phyloP scores from a whole-genome alignment of 2,329 filamentous ascomycete species.

The Coniella vitis region DNA sequence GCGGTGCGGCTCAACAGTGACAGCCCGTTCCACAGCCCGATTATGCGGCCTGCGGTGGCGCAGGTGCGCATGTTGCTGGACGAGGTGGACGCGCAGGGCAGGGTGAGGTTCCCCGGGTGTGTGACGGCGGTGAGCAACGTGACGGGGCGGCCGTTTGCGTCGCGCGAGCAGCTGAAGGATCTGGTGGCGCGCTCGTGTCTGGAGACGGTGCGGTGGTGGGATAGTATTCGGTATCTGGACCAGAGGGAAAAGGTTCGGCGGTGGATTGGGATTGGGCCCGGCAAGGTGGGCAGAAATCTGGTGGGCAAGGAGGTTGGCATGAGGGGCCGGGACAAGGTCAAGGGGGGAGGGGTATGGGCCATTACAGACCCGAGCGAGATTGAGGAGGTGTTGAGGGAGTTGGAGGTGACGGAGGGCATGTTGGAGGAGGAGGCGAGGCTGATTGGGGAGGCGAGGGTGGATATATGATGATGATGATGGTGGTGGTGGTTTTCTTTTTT shows the following conservation, averaged over 20 bases:
- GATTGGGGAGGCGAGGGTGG: slow-evolving; percentile 9
- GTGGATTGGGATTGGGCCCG: slow-evolving; percentile 89
- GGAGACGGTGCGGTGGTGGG: slow-evolving; percentile 94
- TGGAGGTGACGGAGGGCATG: slow-evolving; percentile 57
- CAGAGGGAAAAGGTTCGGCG: slow-evolving; percentile 72
- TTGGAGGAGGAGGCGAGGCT: slow-evolving; percentile 39
- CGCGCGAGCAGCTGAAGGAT: slow-evolving; percentile 68
- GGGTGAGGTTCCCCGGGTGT: slow-evolving; percentile 66
- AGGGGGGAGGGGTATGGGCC: slow-evolving; percentile 89
- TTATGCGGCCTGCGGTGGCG: slow-evolving; percentile 79
- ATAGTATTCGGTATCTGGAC: slow-evolving; percentile 83
- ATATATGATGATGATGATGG: too few species aligned
- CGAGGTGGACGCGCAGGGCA: slow-evolving; percentile 50
- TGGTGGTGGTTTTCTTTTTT: too few species aligned
- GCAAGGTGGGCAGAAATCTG: slow-evolving; percentile 86
- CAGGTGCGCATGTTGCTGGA: slow-evolving; percentile 66
- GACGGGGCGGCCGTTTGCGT: slow-evolving; percentile 68
- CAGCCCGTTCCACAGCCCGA: slow-evolving; percentile 82
- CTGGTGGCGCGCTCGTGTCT: slow-evolving; percentile 73
- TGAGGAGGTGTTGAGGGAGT: slow-evolving; percentile 57
- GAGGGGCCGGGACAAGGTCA: slow-evolving; percentile 67
- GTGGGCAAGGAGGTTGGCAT: slow-evolving; percentile 95
- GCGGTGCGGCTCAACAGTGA: slow-evolving; percentile 82
- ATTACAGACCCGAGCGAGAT: slow-evolving; percentile 75
- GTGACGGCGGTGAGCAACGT: slow-evolving; percentile 85